Conservation (phyloP, 2,329 filamentous ascomycete genomes). For the Westerdykella ornata region DNA sequence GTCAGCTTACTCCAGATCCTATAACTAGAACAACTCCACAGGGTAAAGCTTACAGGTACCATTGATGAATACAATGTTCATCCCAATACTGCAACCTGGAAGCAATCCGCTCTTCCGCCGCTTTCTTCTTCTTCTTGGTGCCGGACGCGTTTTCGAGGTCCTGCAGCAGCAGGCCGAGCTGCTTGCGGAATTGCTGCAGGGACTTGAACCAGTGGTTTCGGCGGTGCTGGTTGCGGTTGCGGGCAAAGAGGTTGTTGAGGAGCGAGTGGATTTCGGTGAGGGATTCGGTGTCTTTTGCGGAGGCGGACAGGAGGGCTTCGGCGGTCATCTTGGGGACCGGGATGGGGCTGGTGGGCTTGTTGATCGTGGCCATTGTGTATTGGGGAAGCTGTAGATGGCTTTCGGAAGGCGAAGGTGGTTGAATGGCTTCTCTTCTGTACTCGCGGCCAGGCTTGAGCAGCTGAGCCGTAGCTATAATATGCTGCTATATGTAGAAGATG, state of each 20-base stretch:
- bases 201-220: constrained; percentile 73
- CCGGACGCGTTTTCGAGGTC: constrained; percentile 14
- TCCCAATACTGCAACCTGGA: constrained; percentile 36
- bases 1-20: constrained; percentile 1
- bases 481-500: too few relatives aligned
- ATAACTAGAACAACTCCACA: not conserved
- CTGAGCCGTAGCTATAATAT: too few relatives aligned
- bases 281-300: constrained; percentile 23
- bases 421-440: too few relatives aligned
- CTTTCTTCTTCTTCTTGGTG: constrained; percentile 11
- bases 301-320: constrained; percentile 15
- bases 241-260: constrained; percentile 67
- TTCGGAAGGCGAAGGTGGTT: too few relatives aligned
- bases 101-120: constrained; percentile 19
- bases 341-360: constrained; percentile 3
- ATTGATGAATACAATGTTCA: constrained; percentile 29
- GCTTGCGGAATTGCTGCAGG: constrained; percentile 65
- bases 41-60: constrained; percentile 32
- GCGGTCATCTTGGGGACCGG: constrained; percentile 14
- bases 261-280: constrained; percentile 44
- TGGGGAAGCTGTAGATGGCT: not conserved
- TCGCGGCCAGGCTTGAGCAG: too few relatives aligned
- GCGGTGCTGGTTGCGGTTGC: constrained; percentile 88
- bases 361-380: constrained; percentile 10
- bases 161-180: constrained; percentile 50